Evolutionary conservation across 345 rosid species (phyloP), one percentile per base, ranked within the genome.

Genomic region (Arabidopsis arenosa): DNA sequence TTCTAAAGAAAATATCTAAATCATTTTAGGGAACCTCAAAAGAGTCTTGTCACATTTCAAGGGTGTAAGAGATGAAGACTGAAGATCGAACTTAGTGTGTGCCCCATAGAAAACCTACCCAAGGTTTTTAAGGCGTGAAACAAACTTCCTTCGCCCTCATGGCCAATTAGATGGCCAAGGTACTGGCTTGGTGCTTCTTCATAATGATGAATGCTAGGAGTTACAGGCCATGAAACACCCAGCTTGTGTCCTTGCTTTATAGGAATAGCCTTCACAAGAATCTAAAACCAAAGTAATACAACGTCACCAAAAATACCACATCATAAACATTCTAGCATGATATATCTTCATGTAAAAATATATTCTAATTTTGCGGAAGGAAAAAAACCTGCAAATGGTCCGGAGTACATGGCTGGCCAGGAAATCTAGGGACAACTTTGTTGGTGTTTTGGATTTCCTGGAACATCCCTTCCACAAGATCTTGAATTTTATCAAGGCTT

Each of bases 71-170:
- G 7, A 68, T 40, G 15, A 63, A 28, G 63, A 53, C 39, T 14
- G 9, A 36, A 36, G 21, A 66, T 52, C 32, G 9, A 36, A 17
- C 72, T 49, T 18, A 14, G 53, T 26, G 32, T 66, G 26, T 70
- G 58, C 40, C 48, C 48, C 53, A 49, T 40, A 65, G 17, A 67
- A 55, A 70, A 79, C 87, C 69, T 76, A 94, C 98, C 98, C 80
- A 90, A 80, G 48, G 79, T 86, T 77, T 94, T 94, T 86, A 92
- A 82, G 85, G 91, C 81, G 49, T 86, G 83, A 83, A 85, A 94
- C 71, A 94, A 69, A 33, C 97, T 90, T 68, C 98, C 98, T 84
- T 92, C 93, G 77, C 93, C 96, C 86, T 92, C 88, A 77, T 94
- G 98, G 56, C 93, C 95, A 74, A 92, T 86, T 68, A 94, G 91